Base-by-base conservation (phyloP, 2,329 filamentous ascomycete genomes). In the Penicillium sp. region DNA sequence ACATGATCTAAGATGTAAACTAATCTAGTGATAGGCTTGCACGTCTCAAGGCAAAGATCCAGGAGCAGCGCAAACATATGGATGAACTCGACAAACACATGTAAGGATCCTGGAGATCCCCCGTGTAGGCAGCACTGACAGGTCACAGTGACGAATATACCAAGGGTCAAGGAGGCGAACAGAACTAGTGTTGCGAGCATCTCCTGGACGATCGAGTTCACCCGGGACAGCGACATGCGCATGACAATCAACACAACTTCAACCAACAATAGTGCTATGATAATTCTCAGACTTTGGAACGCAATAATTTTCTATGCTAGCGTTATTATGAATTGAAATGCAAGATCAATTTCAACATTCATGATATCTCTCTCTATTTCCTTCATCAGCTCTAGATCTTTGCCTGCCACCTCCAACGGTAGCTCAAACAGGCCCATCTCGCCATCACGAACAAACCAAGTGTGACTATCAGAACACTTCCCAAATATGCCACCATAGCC, bases 401-500 rank as follows among this genome's bases (percentile, higher is more conserved):
- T 5, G 69, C 66, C 10, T 54, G 64, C 73, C 73, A 75, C 33
- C 67, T 60, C 73, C 73, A 76, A 22, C 67, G 61, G 62, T 75
- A 75, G 9, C 66, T 65, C 38, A 75, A 46, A 59, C 73, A 76
- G 5, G 72, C 70, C 73, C 73, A 76, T 28, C 73, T 61, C 10
- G 73, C 73, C 56, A 70, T 66, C 8, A 65, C 22, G 25, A 76
- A 72, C 26, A 72, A 60, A 0, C 66, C 57, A 43, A 72, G 55
- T 0, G 75, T 71, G 4, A 78, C 56, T 4, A 75, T 67, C 3
- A 80, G 60, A 8, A 81, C 63, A 5, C 71, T 74, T 9, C 77
- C 75, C 45, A 79, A 72, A 42, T 78, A 78, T 0, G 75, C 76
- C 0, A 80, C 77, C 55, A 82, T 70, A 2, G 76, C 73, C 42